These are phyloP conservation scores for Aspergillus thermomutatus DNA, from an alignment of 2,329 filamentous ascomycete genomes.

Conservation along the genomic window DNA sequence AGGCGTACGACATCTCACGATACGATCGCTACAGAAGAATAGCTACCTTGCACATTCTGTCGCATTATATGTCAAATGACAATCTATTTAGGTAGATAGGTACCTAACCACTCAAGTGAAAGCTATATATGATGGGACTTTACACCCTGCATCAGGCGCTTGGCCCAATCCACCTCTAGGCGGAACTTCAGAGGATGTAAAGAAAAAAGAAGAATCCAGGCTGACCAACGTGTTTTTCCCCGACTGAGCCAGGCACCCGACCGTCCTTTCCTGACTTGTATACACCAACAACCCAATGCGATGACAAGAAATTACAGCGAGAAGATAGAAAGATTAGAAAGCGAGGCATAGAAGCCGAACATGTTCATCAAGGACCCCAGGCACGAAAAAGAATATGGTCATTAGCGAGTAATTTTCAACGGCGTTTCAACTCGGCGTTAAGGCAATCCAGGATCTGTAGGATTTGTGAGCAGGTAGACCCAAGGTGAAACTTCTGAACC, in stretches of 20 bases:
- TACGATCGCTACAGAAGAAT: not conserved
- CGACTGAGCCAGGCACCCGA: not conserved
- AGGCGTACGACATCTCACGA: not conserved
- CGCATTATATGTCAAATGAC: not conserved
- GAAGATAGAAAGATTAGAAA: constrained; percentile 10
- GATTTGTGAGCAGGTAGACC: constrained; percentile 12
- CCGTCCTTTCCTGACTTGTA: constrained; percentile 2
- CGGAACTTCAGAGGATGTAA: not conserved
- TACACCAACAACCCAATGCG: constrained; percentile 13
- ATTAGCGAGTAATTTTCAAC: constrained; percentile 17
- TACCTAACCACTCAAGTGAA: not conserved
- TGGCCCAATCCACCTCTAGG: not conserved
- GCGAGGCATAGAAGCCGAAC: constrained; percentile 8
- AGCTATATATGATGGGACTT: constrained; percentile 7
- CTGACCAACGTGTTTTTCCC: not conserved
- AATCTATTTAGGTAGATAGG: not conserved
- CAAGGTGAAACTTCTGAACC: no score
- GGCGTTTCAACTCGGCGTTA: constrained; percentile 33
- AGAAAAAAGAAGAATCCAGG: constrained; percentile 1
- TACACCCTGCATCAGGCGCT: not conserved
- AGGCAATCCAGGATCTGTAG: constrained; percentile 37
- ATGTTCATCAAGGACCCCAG: constrained; percentile 5
- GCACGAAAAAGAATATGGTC: constrained; percentile 12
- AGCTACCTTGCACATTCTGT: not conserved
- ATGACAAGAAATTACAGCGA: constrained; percentile 4